Evolutionary conservation across 768 basidiomycete species (phyloP), one percentile per base, ranked within the genome.

Genomic region (Daedalea quercina): DNA sequence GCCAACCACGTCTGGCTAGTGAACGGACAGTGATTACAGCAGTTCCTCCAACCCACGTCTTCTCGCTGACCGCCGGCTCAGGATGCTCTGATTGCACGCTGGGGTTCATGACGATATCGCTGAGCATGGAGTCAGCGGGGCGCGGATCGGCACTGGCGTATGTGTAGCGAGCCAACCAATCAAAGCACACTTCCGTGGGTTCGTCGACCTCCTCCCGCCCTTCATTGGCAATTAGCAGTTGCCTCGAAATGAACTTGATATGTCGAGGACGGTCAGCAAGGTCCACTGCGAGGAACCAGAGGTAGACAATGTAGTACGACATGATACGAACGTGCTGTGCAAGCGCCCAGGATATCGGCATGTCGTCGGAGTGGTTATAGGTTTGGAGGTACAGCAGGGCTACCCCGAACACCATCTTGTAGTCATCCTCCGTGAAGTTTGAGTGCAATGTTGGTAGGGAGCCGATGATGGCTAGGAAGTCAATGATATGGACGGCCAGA

Each of bases 401-500:
- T 35, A 98, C 90, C 8, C 88, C 91, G 61, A 99, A 97, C 0
- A 98, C 89, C 76, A 88, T 87, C 65, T 89, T 90, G 71, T 85
- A 98, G 61, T 98, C 89, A 44, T 73, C 78, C 57, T 94, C 90
- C 2, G 89, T 93, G 60, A 99, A 89, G 67, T 96, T 98, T 52
- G 84, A 83, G 66, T 93, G 89, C 6, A 98, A 72, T 6, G 78
- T 69, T 1, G 81, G 85, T 13, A 87, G 77, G 1, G 92, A 90
- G 2, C 90, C 93, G 43, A 96, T 78, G 55, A 96, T 85, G 41
- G 82, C 79, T 22, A 98, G 79, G 66, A 98, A 90, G 56, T 90
- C 90, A 54, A 98, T 82, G 65, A 98, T 94, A 65, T 98, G 94
- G n/a, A 94, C 87, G 6, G 93, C 87, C 79, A 97, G 87, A 54